Base-by-base conservation (phyloP, 495 filamentous ascomycete species). In the Aspergillus panamensis region DNA sequence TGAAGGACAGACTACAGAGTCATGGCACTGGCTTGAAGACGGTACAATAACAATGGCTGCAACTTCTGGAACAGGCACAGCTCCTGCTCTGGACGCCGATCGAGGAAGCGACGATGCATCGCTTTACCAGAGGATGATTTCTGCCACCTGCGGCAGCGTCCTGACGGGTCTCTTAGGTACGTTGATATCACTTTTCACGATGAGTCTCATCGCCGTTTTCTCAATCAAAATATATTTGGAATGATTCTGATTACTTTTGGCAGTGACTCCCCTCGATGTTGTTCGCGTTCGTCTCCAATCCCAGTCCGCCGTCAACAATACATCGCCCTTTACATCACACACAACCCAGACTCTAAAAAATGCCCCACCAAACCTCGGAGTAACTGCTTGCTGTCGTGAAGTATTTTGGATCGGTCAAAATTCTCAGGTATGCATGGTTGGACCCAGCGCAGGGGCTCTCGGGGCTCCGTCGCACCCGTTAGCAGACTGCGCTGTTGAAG, bases 231-330 rank as follows among this genome's bases (percentile, higher is more conserved):
- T 40, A 17, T n/a, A 1, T 14, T 1, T 2, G 25, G n/a, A 16
- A 42, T 45, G 16, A 52, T 60, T 47, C 61, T 75, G 40, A 62
- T 50, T 14, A 47, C 30, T 14, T 31, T 45, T 25, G 39, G 13
- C 56, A 97, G 95, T 95, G 12, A 98, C 95, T 14, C 94, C 94
- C 57, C 84, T 98, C 20, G 94, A 98, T 69, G 95, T 98, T 45
- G 95, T 98, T 51, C 90, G 94, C 10, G 91, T 98, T 40, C 90
- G 94, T 48, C 79, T 96, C 55, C 94, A 98, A 73, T 91, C 95
- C 0, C 92, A 97, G 78, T 78, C 78, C 10, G 54, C 81, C 60
- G 55, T 76, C 40, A 61, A 68, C 19, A 75, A 69, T 32, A 52
- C 68, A 6, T 71, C 69, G 7, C 71, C 64, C 30, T 74, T 69